These are phyloP conservation scores for Pseudoscleropodium purum DNA, from an alignment of 225 moss, liverwort and hornwort genomes.

Conservation along the genomic window DNA sequence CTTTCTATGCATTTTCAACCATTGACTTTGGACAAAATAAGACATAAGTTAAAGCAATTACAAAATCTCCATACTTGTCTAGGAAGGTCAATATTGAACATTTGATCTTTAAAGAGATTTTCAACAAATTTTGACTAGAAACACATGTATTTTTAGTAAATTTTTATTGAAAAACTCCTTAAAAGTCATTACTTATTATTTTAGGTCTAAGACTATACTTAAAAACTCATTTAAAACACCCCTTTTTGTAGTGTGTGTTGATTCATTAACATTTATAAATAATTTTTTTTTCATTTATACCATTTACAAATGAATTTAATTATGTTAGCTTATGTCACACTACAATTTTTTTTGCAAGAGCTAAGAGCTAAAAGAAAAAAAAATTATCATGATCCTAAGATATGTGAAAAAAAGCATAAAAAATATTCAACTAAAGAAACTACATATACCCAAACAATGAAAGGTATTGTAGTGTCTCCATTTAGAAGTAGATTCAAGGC, in stretches of 20 bases:
- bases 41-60: neutral
- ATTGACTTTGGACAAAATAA: neutral
- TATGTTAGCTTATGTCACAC: no score
- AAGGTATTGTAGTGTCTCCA: neutral
- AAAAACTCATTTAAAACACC: no score
- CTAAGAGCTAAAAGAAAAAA: neutral
- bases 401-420: neutral
- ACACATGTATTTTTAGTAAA: no score
- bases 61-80: neutral
- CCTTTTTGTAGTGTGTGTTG: neutral
- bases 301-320: neutral
- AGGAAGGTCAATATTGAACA: rapidly evolving
- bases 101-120: no score
- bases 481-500: neutral
- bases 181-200: no score
- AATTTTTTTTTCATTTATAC: neutral
- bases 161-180: no score
- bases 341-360: neutral
- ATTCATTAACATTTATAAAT: neutral
- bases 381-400: neutral
- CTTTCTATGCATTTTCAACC: neutral
- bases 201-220: no score
- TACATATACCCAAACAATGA: neutral
- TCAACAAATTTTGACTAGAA: no score
- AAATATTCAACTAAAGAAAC: neutral